Evolutionary conservation across 352 stramenopile genomes (phyloP), one percentile per base, ranked within the genome.

Genomic region (Phytophthora ohioensis): DNA sequence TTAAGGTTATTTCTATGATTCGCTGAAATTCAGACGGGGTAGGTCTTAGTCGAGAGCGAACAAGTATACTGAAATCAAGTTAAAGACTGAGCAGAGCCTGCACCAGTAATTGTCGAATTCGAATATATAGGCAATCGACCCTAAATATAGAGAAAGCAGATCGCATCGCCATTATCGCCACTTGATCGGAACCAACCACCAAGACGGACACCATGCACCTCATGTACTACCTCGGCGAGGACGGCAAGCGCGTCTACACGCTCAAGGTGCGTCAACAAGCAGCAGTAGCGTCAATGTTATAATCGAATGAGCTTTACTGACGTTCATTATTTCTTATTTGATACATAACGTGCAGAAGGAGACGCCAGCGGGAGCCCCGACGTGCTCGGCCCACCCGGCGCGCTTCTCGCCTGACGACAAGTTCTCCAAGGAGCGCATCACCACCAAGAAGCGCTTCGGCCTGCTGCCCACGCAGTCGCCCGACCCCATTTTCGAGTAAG

Each of bases 391-490:
- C 17, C 98, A 99, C 86, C 98, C 78, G 39, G 98, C 98, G 49
- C 90, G 98, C 67, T 99, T 99, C 84, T 99, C 96, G 69, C 98
- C 98, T 0, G 98, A 99, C 82, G 98, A 99, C 84, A 99, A 99
- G 90, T 99, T 99, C 82, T 99, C 94, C 48, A 92, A 97, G 82
- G 96, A 99, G 87, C 90, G 98, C 55, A 97, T 99, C 67, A 98
- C 94, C 46, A 98, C 89, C 55, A 99, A 99, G 87, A 99, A 99
- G 79, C 88, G 98, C 73, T 99, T 99, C 81, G 93, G 94, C 42
- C 90, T 99, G 66, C 95, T 99, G 71, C 92, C 97, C 47, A 99
- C 97, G 66, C 95, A 99, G 84, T 85, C 86, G 61, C 92, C 92
- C 13, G 90, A 95, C 75, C 87, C 87, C 71, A 92, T 95, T 64